A percentile compares a stretch with the other conserved stretches of the same genome.
Evolutionary conservation across 164 flowering plant genomes (phyloP).

Genomic region (Tinospora cordifolia): DNA sequence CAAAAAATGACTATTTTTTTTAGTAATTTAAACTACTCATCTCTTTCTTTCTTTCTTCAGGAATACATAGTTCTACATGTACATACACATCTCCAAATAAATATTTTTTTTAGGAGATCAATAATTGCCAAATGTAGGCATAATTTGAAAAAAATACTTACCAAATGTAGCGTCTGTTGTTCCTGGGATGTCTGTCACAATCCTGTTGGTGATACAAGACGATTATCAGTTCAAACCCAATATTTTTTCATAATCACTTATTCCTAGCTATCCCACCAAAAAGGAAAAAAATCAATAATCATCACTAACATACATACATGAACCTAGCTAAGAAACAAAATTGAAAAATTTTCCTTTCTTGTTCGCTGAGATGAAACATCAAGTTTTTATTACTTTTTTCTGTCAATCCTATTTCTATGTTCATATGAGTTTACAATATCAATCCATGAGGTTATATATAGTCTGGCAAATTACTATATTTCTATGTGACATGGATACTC

Average conservation of each 20-base stretch:
- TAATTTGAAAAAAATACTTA: too few relatives aligned
- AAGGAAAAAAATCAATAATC: too few relatives aligned
- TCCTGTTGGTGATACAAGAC: constrained; percentile 34
- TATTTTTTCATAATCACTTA: too few relatives aligned
- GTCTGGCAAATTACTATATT: neutral
- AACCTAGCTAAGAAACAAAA: too few relatives aligned
- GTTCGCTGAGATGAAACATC: too few relatives aligned
- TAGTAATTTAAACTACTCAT: too few relatives aligned
- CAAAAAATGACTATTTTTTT: too few relatives aligned
- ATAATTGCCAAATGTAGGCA: constrained; percentile 65
- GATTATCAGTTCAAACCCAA: neutral
- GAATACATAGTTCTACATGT: neutral
- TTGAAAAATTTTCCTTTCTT: too few relatives aligned
- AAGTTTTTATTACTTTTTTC: neutral
- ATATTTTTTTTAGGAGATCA: neutral
- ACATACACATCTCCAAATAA: neutral
- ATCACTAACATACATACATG: too few relatives aligned
- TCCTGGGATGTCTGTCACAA: constrained; percentile 88
- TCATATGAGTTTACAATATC: too few relatives aligned
- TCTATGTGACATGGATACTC: too few relatives aligned
- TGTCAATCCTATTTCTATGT: neutral
- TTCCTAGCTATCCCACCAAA: too few relatives aligned
- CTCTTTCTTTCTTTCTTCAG: neutral
- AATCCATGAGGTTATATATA: neutral
- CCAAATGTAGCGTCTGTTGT: constrained; percentile 84